A percentile compares a stretch with the other conserved stretches of the same genome.
Conservation (phyloP, 352 stramenopile genomes). For the Globisporangium parvum region DNA sequence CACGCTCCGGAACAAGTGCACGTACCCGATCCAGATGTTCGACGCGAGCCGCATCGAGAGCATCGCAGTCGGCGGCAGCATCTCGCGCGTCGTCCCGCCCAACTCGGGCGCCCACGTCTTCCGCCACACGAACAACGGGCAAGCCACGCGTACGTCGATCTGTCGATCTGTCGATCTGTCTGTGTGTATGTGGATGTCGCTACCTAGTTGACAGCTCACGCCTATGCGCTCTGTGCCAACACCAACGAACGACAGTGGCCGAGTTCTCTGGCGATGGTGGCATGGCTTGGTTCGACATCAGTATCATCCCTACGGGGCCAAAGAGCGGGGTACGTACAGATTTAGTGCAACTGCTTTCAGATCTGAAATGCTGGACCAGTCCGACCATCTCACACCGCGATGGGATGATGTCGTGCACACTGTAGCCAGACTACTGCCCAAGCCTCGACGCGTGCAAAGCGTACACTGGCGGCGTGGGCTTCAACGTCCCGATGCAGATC, state of each 20-base stretch:
- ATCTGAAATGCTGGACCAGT: too few relatives aligned
- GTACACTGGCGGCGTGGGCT: slow-evolving; percentile 48
- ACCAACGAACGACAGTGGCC: slow-evolving; percentile 23
- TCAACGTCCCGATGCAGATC: slow-evolving; percentile 73
- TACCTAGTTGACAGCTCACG: too few relatives aligned
- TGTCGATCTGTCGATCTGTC: too few relatives aligned
- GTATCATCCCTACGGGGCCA: slow-evolving; percentile 62
- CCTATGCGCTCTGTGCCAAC: background rate
- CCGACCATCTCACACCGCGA: too few relatives aligned
- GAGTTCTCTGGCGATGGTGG: slow-evolving; percentile 60
- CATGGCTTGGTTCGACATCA: slow-evolving; percentile 68
- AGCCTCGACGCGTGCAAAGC: slow-evolving; percentile 48
- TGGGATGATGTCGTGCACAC: too few relatives aligned
- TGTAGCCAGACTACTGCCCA: slow-evolving; percentile 35
- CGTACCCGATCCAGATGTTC: slow-evolving; percentile 36
- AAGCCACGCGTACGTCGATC: slow-evolving; percentile 49
- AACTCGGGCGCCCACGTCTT: slow-evolving; percentile 34
- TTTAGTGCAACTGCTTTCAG: too few relatives aligned
- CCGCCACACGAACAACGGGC: slow-evolving; percentile 34
- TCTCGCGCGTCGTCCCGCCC: slow-evolving; percentile 26
- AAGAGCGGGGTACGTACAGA: slow-evolving; percentile 22
- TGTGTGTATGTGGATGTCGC: background rate
- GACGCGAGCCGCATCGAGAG: slow-evolving; percentile 31
- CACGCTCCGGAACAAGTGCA: slow-evolving; percentile 46
- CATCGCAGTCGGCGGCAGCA: slow-evolving; percentile 23